Percentiles rank a stretch among this genome's conserved stretches.
These are phyloP conservation scores for Amaranthus tricolor DNA, from an alignment of 179 eudicot genomes.

Conservation along the genomic window DNA sequence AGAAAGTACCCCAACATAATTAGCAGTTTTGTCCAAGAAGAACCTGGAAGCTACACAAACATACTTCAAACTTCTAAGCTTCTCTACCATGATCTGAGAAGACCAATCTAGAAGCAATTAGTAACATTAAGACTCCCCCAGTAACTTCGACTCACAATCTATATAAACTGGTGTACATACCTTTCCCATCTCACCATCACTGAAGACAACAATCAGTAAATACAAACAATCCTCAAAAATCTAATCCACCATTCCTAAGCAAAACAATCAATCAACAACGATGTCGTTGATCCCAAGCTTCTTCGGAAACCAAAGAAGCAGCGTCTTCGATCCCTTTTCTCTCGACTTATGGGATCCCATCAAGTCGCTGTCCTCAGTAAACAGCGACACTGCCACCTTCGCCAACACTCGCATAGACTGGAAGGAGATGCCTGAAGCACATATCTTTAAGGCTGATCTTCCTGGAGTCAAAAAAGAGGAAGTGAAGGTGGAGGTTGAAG, in stretches of 20 bases:
- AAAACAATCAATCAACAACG: neutral
- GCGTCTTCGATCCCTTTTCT: constrained; percentile 29
- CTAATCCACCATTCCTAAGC: neutral
- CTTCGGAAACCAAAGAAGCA: constrained; percentile 15
- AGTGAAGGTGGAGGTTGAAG: neutral
- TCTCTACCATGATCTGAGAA: too few species aligned
- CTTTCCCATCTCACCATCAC: too few species aligned
- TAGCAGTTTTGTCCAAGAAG: too few species aligned
- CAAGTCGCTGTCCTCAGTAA: neutral
- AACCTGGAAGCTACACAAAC: too few species aligned
- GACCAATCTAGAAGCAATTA: too few species aligned
- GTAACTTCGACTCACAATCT: too few species aligned
- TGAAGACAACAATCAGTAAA: too few species aligned
- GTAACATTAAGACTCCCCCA: too few species aligned
- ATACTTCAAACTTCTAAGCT: too few species aligned
- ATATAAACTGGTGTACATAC: too few species aligned
- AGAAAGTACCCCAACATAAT: too few species aligned
- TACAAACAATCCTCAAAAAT: too few species aligned
- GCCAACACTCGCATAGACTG: constrained; percentile 34
- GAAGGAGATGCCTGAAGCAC: constrained; percentile 57
- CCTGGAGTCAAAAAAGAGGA: constrained; percentile 2
- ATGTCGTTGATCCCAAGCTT: constrained; percentile 38
- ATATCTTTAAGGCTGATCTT: constrained; percentile 48
- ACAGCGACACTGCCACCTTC: constrained; percentile 26
- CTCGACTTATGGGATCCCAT: constrained; percentile 41